These are phyloP conservation scores for Claviceps maximensis DNA, from an alignment of 2,329 filamentous ascomycete genomes.

Conservation along the genomic window DNA sequence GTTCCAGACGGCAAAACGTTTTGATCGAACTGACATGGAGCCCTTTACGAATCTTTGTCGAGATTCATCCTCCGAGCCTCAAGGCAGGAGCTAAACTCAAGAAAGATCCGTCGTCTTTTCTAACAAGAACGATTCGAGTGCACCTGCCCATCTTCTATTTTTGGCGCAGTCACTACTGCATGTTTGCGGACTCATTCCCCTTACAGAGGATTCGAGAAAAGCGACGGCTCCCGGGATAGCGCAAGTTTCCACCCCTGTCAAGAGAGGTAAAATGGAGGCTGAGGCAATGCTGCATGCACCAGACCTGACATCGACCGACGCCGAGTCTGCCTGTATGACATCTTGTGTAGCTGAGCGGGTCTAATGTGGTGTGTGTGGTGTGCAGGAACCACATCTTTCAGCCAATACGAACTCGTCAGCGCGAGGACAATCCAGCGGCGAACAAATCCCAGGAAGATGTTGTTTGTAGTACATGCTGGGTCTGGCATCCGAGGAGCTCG, in stretches of 20 bases:
- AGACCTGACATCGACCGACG: neutral
- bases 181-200: neutral
- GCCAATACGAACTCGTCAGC: constrained; percentile 13
- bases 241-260: neutral
- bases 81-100: neutral
- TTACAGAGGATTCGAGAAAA: neutral
- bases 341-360: constrained; percentile 7
- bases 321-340: neutral
- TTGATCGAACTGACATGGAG: neutral
- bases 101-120: neutral
- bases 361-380: constrained; percentile 20
- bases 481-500: no score
- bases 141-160: neutral
- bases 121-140: neutral
- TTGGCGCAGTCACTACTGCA: neutral
- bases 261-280: neutral
- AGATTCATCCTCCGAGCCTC: neutral
- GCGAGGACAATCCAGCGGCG: neutral
- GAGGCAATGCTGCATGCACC: neutral
- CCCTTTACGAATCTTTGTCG: neutral
- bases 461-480: no score
- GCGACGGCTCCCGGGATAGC: neutral
- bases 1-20: neutral
- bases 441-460: neutral
- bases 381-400: constrained; percentile 14